phyloP scores from a whole-genome alignment of 2,329 filamentous ascomycete genomes.

The Fusarium sacchari region DNA sequence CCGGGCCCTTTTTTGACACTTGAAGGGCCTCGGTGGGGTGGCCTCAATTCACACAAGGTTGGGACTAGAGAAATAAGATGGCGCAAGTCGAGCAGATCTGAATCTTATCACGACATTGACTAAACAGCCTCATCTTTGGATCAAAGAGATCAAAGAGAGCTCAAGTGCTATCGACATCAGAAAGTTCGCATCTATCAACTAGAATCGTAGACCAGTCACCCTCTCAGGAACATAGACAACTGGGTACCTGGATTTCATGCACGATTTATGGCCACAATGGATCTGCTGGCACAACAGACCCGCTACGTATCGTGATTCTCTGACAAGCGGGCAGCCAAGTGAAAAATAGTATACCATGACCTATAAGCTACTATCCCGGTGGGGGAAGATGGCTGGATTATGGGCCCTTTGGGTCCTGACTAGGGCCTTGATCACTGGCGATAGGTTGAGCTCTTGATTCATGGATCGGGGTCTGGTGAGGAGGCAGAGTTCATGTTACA shows the following conservation, averaged over 20 bases:
- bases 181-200: not conserved
- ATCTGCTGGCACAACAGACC: conserved; percentile 41
- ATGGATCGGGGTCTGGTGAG: conserved; percentile 14
- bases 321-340: conserved; percentile 18
- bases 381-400: conserved; percentile 35
- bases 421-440: conserved; percentile 18
- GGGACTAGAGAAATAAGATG: conserved; percentile 33
- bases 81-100: conserved; percentile 30
- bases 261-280: conserved; percentile 40
- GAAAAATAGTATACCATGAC: conserved; percentile 21
- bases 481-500: not conserved
- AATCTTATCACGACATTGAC: conserved; percentile 21
- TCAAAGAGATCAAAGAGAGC: not conserved
- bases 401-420: conserved; percentile 27
- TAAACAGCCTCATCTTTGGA: conserved; percentile 12
- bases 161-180: not conserved
- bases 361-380: conserved; percentile 21
- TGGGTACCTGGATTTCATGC: conserved; percentile 37
- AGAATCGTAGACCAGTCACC: not conserved
- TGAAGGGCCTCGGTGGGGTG: conserved; percentile 21
- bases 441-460: conserved; percentile 33
- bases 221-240: conserved; percentile 35
- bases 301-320: conserved; percentile 42
- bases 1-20: conserved; percentile 17
- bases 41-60: conserved; percentile 31